A percentile compares a stretch with the other conserved stretches of the same genome.
phyloP scores from a whole-genome alignment of 805 yeast species.

The Barnettozyma pratensis region DNA sequence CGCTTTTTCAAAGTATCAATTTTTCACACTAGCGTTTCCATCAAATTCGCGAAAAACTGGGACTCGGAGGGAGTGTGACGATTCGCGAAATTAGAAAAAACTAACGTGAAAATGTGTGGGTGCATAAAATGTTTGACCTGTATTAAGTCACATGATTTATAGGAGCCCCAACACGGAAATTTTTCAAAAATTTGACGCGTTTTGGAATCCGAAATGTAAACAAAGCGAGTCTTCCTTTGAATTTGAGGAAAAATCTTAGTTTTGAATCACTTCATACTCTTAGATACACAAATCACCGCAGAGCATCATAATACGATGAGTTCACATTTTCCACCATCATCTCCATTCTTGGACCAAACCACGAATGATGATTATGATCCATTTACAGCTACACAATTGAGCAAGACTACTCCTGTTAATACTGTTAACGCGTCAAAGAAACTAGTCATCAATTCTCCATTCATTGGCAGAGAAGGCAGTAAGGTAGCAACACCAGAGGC shows the following conservation, averaged over 20 bases:
- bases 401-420: background rate
- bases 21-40: background rate
- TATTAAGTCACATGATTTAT: background rate
- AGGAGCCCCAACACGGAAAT: background rate
- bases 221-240: conserved; percentile 3
- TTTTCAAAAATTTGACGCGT: background rate
- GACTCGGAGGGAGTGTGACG: background rate
- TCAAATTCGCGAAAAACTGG: too few relatives aligned
- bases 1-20: conserved; percentile 6
- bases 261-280: background rate
- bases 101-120: background rate
- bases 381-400: conserved; percentile 11
- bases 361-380: conserved; percentile 14
- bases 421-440: conserved; percentile 9
- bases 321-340: conserved; percentile 33
- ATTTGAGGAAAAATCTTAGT: background rate
- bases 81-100: background rate
- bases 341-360: conserved; percentile 28
- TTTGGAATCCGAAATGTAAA: conserved; percentile 8
- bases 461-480: background rate
- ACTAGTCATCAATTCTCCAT: conserved; percentile 21
- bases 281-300: background rate
- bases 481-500: background rate
- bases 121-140: background rate
- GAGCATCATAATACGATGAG: background rate